Percentiles rank a stretch among this genome's conserved stretches.
Evolutionary conservation across 352 stramenopile species (phyloP).

Genomic region (Phytophthora palmivora): DNA sequence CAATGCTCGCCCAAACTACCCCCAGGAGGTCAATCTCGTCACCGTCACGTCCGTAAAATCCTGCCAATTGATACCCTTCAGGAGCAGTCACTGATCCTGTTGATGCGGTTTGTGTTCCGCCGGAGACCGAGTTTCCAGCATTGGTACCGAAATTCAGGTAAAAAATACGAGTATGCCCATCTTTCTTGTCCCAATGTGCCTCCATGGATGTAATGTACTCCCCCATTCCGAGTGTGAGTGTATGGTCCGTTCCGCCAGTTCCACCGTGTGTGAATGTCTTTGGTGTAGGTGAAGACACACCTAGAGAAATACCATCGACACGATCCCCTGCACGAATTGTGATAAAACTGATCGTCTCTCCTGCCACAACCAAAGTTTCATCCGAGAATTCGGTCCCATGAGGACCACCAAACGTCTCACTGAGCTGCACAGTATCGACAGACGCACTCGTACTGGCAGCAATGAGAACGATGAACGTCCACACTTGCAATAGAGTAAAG

Average conservation of each 20-base stretch:
- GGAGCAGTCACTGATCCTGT: constrained; percentile 4
- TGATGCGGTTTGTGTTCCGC: constrained; percentile 7
- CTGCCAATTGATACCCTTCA: constrained; percentile 5
- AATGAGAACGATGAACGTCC: background rate
- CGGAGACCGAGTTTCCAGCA: constrained; percentile 5
- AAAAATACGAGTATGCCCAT: constrained; percentile 10
- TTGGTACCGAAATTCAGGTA: constrained; percentile 8
- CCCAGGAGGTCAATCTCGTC: constrained; percentile 7
- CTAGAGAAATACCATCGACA: constrained; percentile 8
- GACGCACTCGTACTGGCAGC: constrained; percentile 1
- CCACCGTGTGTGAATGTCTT: constrained; percentile 8
- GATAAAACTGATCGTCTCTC: constrained; percentile 8
- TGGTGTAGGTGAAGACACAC: constrained; percentile 5
- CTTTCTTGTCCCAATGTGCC: constrained; percentile 12
- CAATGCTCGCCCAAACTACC: constrained; percentile 5
- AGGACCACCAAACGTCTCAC: constrained; percentile 5
- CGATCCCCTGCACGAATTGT: constrained; percentile 10
- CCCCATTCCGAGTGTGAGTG: constrained; percentile 2
- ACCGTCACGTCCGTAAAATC: constrained; percentile 6
- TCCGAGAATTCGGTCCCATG: constrained; percentile 20
- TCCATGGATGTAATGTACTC: constrained; percentile 13
- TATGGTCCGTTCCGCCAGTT: constrained; percentile 7
- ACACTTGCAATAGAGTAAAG: background rate
- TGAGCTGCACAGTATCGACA: constrained; percentile 2
- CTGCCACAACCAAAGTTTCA: constrained; percentile 10